Base-by-base conservation (phyloP, 1,284 basidiomycete species). In the Ganoderma sinense region DNA sequence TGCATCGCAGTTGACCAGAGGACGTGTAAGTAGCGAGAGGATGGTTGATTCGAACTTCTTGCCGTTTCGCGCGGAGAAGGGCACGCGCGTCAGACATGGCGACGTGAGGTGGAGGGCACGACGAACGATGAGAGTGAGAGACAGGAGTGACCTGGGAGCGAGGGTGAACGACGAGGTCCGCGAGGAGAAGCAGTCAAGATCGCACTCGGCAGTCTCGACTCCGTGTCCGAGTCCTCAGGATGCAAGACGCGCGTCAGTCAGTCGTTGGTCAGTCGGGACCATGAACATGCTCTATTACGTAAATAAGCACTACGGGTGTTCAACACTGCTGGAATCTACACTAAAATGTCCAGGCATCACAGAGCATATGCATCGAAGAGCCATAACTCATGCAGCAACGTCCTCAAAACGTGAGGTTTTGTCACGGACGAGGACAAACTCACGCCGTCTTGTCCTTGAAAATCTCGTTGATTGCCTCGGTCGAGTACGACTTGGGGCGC, bases 401-500 rank as follows among this genome's bases (percentile, higher is more conserved):
- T 39, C 55, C 23, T 58, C 67, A 60, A 20, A 61, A 41, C 14
- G 39, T 23, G 64, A 51, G 41, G 48, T 68, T 61, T 72, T 65
- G 33, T 64, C 43, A 63, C 48, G 23, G 51, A 65, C 61, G 56
- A 23, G 4, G 6, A 11, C 64, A 40, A 39, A 39, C 67, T 72
- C 73, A 82, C 70, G 79, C 60, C 13, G 68, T 78, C 82, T 87
- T 88, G 76, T 84, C 83, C 76, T 83, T 84, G 81, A 94, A 95
- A 74, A 94, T 92, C 78, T 90, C 89, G 76, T 91, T 85, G 81
- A 95, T 94, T 43, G 89, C 90, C 26, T 83, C 87, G 62, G 88
- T 94, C 31, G 93, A 95, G 82, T 94, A 95, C 29, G 94, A 95
- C 84, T 96, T 96, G 72, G 94, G 94, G 55, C 94, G 89, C 81